Evolutionary conservation across 306 rosid species (phyloP).

Genomic region (Gastrolobium villosum): DNA sequence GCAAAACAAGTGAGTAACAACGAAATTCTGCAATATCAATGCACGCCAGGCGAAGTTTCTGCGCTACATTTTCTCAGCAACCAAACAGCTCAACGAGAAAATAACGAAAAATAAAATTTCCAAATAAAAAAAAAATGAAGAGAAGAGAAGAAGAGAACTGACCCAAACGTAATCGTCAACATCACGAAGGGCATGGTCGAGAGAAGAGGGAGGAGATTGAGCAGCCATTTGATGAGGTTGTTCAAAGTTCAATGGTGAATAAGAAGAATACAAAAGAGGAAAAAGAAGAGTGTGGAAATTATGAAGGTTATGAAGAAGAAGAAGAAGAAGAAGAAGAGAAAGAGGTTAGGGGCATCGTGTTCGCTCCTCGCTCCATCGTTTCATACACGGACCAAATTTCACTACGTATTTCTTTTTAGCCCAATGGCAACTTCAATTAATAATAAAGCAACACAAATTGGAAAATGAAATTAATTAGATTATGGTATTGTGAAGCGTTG

Average conservation of each 20-base stretch:
- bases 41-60: background rate
- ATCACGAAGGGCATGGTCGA: constrained; percentile 59
- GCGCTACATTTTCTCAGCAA: constrained; percentile 39
- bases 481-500: too few species aligned
- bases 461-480: constrained; percentile 9
- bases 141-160: constrained; percentile 15
- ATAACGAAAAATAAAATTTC: background rate
- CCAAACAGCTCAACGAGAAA: background rate
- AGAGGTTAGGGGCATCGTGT: constrained; percentile 62
- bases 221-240: constrained; percentile 58
- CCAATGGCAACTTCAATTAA: background rate
- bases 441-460: background rate
- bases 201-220: constrained; percentile 40
- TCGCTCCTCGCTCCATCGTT: constrained; percentile 70
- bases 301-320: background rate
- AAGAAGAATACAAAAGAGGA: background rate
- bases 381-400: constrained; percentile 62
- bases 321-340: background rate
- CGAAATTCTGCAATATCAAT: constrained; percentile 10
- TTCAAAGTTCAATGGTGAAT: constrained; percentile 3
- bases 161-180: constrained; percentile 87
- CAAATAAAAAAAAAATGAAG: background rate
- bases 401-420: constrained; percentile 44
- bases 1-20: background rate
- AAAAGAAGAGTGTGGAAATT: background rate